Base-by-base conservation (phyloP, 805 yeast genomes). In the Metschnikowia picachoensis region DNA sequence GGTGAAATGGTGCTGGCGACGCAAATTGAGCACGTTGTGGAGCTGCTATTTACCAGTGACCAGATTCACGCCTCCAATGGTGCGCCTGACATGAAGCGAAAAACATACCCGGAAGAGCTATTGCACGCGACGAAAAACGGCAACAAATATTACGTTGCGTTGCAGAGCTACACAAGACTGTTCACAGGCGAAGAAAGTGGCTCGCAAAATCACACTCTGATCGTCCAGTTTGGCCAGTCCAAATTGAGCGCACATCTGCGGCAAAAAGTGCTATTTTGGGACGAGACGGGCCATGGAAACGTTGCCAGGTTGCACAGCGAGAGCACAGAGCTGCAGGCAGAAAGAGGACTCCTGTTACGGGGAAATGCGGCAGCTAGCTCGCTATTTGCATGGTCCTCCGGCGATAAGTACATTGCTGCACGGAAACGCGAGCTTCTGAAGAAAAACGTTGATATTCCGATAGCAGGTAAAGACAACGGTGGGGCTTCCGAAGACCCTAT, bases 341-440 rank as follows among this genome's bases (percentile, higher is more conserved):
- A 15, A 15, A 25, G 15, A 20, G 28, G 15, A 12, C 13, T 14
- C 27, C 40, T 35, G 6, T 27, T 20, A 3, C 32, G 28, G 20
- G 57, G 42, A 38, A 44, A 43, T 15, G 41, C 43, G 16, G 48
- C 41, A 2, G 61, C 71, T 17, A 70, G 62, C 48, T 60, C 68
- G n/a, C 58, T 72, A 33, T 72, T 72, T 46, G 59, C 66, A 41
- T 72, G 77, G 77, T 68, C 74, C 14, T 68, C 75, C 1, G 65
- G 68, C 29, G 77, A 72, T 39, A 59, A 63, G 10, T 68, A 69
- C 46, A 63, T 72, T 10, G 63, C 60, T 20, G 61, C 62, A 1
- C 55, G 74, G 29, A 64, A 61, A 46, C 47, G 51, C 29, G 67
- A 65, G 38, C 50, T 65, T 16, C 59, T 50, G 47, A 33, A 29